phyloP scores from a whole-genome alignment of 306 rosid species.

The Vicia sativa region DNA sequence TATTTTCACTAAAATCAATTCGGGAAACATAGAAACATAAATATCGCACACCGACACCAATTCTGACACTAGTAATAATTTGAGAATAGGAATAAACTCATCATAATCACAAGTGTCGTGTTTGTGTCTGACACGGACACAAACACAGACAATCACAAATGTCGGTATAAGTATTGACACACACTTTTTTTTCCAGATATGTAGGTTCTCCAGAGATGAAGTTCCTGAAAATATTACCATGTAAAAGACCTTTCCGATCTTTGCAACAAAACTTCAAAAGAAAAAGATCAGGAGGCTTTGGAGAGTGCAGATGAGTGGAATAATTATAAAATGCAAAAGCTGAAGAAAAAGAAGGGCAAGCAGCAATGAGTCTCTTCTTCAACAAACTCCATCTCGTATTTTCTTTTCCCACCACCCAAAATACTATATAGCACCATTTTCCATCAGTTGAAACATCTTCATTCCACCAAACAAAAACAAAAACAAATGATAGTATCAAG shows the following conservation, averaged over 20 bases:
- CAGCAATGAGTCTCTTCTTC: constrained; percentile 75
- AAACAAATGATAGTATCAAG: constrained; percentile 29
- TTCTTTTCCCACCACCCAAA: constrained; percentile 81
- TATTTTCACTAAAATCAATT: background rate
- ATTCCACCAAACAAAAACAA: constrained; percentile 34
- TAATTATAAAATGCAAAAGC: constrained; percentile 76
- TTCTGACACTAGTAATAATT: no score
- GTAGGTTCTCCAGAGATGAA: no score
- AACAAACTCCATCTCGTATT: constrained; percentile 80
- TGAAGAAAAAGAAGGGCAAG: constrained; percentile 83
- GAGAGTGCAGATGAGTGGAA: constrained; percentile 57
- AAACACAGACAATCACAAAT: no score
- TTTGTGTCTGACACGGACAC: no score
- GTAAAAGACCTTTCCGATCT: constrained; percentile 89
- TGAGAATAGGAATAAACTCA: no score
- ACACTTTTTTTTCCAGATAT: no score
- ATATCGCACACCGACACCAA: no score
- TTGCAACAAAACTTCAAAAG: constrained; percentile 74
- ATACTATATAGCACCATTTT: constrained; percentile 93
- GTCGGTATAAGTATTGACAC: no score
- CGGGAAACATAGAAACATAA: no score
- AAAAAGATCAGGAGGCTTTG: constrained; percentile 71
- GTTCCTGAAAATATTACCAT: constrained; percentile 52
- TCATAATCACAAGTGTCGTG: no score
- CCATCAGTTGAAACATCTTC: constrained; percentile 96